These are phyloP conservation scores for Taxillus chinensis DNA, from an alignment of 164 flowering plant species.

Conservation along the genomic window DNA sequence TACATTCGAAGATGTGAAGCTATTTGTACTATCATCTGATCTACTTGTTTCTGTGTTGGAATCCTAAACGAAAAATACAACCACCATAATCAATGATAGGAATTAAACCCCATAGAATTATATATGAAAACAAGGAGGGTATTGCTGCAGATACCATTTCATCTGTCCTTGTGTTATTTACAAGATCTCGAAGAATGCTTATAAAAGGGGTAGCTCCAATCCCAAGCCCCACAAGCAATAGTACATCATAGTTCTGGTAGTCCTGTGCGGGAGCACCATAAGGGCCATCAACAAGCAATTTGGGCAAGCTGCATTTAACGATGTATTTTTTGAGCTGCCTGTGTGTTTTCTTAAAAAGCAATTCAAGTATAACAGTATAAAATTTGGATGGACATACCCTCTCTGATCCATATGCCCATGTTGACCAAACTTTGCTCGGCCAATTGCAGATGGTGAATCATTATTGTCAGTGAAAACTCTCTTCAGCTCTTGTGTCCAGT, in stretches of 20 bases:
- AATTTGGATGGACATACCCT: slow-evolving; percentile 34
- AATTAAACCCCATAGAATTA: neutral
- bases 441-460: slow-evolving; percentile 36
- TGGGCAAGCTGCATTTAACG: slow-evolving; percentile 49
- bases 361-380: neutral
- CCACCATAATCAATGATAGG: neutral
- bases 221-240: slow-evolving; percentile 92
- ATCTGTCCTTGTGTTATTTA: slow-evolving; percentile 54
- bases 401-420: slow-evolving; percentile 27
- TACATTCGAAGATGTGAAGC: slow-evolving; percentile 40
- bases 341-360: neutral
- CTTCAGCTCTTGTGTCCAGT: slow-evolving; percentile 84
- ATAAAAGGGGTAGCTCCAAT: slow-evolving; percentile 98
- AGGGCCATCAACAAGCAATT: slow-evolving; percentile 84
- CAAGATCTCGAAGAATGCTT: slow-evolving; percentile 82
- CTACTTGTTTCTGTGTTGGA: slow-evolving; percentile 51
- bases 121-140: neutral
- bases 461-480: slow-evolving; percentile 54
- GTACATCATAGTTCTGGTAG: slow-evolving; percentile 72
- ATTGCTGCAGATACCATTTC: slow-evolving; percentile 29
- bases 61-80: slow-evolving; percentile 37
- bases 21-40: slow-evolving; percentile 64
- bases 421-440: slow-evolving; percentile 43
- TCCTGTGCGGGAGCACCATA: slow-evolving; percentile 98
- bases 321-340: neutral